Conservation (phyloP, 805 yeast genomes). For the Metschnikowia reukaufii region DNA sequence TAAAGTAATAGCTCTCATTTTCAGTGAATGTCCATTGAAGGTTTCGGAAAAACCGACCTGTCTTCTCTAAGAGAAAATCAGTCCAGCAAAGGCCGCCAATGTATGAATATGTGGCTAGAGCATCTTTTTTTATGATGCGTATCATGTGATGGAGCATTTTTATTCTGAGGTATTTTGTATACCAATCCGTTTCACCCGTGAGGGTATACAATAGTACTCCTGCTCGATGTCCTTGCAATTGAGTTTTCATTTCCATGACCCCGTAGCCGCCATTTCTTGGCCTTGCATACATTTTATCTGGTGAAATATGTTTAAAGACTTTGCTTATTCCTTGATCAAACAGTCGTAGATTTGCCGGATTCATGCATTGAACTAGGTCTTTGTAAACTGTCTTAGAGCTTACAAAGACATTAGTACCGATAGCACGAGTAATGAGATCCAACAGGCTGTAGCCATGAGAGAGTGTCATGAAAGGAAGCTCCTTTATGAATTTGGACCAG, state of each 20-base stretch:
- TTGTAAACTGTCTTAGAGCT: neutral
- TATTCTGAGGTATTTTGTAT: neutral
- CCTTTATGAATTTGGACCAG: neutral
- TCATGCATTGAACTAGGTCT: neutral
- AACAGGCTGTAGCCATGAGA: neutral
- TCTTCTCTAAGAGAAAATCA: neutral
- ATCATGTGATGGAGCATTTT: neutral
- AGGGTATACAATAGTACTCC: neutral
- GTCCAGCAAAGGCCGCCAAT: neutral
- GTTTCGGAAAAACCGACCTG: neutral
- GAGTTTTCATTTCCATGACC: neutral
- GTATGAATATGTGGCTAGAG: neutral
- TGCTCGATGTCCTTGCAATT: neutral
- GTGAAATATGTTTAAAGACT: neutral
- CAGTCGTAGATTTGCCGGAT: neutral
- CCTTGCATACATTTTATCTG: neutral
- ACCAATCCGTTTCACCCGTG: neutral
- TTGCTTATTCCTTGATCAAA: neutral
- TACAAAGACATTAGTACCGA: neutral
- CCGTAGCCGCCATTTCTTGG: constrained; percentile 2
- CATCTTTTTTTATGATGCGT: neutral
- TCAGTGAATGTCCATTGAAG: neutral
- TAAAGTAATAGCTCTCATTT: neutral
- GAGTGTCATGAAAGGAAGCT: neutral
- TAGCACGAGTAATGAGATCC: neutral